A percentile compares a stretch with the other conserved stretches of the same genome.
phyloP scores from a whole-genome alignment of 768 basidiomycete species.

The Chalciporus sphaerocephalus region DNA sequence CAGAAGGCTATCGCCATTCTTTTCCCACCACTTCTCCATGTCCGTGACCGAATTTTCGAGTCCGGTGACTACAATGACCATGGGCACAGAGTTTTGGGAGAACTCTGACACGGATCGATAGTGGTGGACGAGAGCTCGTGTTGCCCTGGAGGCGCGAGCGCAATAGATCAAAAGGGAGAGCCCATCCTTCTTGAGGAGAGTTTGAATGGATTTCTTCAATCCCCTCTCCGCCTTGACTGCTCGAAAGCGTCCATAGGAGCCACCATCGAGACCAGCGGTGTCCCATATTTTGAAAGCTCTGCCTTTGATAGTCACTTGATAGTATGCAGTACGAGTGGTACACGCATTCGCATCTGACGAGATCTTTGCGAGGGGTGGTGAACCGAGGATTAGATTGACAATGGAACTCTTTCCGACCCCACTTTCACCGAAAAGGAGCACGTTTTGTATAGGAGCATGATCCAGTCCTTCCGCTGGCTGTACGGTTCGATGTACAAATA shows the following conservation, averaged over 20 bases:
- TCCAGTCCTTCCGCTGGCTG: constrained; percentile 1
- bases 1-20: constrained; percentile 20
- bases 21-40: constrained; percentile 37
- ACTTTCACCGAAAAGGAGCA: constrained; percentile 43
- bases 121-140: constrained; percentile 36
- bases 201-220: constrained; percentile 32
- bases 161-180: constrained; percentile 39
- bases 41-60: constrained; percentile 32
- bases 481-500: constrained; percentile 2
- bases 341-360: constrained; percentile 34
- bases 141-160: constrained; percentile 39
- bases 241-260: constrained; percentile 19
- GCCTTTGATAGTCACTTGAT: constrained; percentile 22
- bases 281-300: constrained; percentile 28
- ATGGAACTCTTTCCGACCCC: constrained; percentile 43
- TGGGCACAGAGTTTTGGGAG: constrained; percentile 30
- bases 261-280: constrained; percentile 36
- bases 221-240: constrained; percentile 22
- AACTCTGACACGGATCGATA: constrained; percentile 34
- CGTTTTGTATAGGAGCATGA: constrained; percentile 22
- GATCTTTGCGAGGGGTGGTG: constrained; percentile 25
- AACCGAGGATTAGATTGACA: constrained; percentile 37
- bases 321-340: constrained; percentile 29
- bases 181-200: constrained; percentile 31
- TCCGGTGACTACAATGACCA: constrained; percentile 38